Evolutionary conservation across 2,329 filamentous ascomycete species (phyloP), one percentile per base, ranked within the genome.

Genomic region (Lithohypha guttulata): DNA sequence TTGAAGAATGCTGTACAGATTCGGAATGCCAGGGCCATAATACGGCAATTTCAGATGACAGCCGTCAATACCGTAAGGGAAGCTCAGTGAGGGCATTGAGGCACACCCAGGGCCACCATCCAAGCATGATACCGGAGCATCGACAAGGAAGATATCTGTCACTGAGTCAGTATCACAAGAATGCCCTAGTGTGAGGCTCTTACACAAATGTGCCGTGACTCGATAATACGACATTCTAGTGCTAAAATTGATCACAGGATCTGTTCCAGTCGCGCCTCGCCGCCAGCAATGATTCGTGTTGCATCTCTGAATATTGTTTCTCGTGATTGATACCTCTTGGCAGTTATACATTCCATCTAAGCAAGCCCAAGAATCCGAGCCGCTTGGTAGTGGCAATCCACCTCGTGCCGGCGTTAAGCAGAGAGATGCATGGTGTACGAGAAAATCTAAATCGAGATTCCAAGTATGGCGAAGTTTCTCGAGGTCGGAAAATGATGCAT

Each of bases 61-160:
- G 28, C 14, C n/a, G n/a, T n/a, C n/a, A n/a, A n/a, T n/a, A n/a
- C n/a, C n/a, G 28, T 8, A 30, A 30, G 8, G 28, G 8, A 30
- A 30, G 28, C 8, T 30, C 14, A 13, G 28, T 8, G 8, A 9
- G 14, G 8, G 28, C 14, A 7, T 30, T 13, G 28, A 30, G 8
- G 9, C 14, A 30, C 14, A 30, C 14, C 8, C 28, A 9, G 7
- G 28, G 28, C 14, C 28, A 30, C 14, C 8, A 7, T 13, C 14
- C 28, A 30, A 30, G n/a, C n/a, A n/a, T n/a, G n/a, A n/a, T n/a
- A n/a, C n/a, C 28, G 28, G 28, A 7, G 28, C 28, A 30, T 30
- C 28, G 7, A 30, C 28, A 7, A 30, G 28, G 28, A 30, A 30
- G 14, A 30, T 7, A 15, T 30, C 28, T 30, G 28, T 30, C 28